Evolutionary conservation across 1,284 basidiomycete genomes (phyloP).

Genomic region (Xerocomus cyaneibrunnescens): DNA sequence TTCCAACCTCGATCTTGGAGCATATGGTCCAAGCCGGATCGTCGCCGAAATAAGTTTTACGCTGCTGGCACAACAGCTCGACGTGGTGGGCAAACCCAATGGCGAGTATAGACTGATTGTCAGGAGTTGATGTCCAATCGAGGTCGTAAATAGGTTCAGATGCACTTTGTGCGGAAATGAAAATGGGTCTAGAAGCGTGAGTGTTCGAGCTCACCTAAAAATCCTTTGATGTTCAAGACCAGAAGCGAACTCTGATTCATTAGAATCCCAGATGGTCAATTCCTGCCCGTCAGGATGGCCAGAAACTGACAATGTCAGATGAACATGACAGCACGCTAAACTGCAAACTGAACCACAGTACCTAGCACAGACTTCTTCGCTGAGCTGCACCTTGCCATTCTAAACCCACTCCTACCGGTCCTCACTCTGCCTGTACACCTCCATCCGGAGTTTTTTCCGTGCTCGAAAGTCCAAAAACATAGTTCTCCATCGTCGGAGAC

Average conservation of each 20-base stretch:
- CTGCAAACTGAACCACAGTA: conserved; percentile 32
- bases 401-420: conserved; percentile 65
- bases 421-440: conserved; percentile 70
- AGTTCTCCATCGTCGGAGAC: conserved; percentile 72
- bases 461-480: conserved; percentile 78
- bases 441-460: conserved; percentile 48
- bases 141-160: conserved; percentile 71
- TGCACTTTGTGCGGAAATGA: conserved; percentile 15
- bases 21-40: conserved; percentile 79
- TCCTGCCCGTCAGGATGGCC: conserved; percentile 61
- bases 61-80: conserved; percentile 83
- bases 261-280: conserved; percentile 92
- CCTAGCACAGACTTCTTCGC: conserved; percentile 85
- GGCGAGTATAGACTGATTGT: conserved; percentile 85
- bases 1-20: conserved; percentile 66
- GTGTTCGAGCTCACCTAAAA: conserved; percentile 50
- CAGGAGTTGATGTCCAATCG: conserved; percentile 90
- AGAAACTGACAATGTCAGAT: conserved; percentile 46
- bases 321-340: conserved; percentile 1
- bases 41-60: conserved; percentile 86
- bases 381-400: conserved; percentile 79
- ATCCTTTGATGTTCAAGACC: conserved; percentile 74
- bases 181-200: background rate
- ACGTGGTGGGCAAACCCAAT: conserved; percentile 79
- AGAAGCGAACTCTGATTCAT: conserved; percentile 89